Percentiles rank a stretch among this genome's conserved stretches.
phyloP scores from a whole-genome alignment of 495 filamentous ascomycete genomes.

The Apodospora peruviana region DNA sequence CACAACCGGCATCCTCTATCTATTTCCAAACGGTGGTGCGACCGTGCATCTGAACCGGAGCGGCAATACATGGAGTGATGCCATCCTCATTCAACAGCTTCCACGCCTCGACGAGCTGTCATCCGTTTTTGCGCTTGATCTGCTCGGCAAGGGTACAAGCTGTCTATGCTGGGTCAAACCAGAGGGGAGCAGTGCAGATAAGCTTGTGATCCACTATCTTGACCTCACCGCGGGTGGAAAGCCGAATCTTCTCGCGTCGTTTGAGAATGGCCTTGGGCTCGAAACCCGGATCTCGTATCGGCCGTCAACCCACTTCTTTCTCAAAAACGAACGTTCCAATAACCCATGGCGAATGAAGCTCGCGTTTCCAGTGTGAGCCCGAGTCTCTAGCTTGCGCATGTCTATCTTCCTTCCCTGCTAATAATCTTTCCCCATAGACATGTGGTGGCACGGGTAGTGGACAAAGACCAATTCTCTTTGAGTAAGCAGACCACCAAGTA shows the following conservation, averaged over 20 bases:
- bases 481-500: slow-evolving; percentile 14
- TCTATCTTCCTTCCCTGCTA: too few species aligned
- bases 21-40: slow-evolving; percentile 8
- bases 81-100: too few species aligned
- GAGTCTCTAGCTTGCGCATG: slow-evolving; percentile 10
- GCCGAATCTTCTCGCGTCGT: slow-evolving; percentile 1
- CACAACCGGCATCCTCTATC: slow-evolving; percentile 29
- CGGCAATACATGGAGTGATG: slow-evolving; percentile 26
- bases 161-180: slow-evolving; percentile 21
- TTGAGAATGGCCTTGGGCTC: not conserved
- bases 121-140: too few species aligned
- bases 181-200: not conserved
- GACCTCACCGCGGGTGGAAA: slow-evolving; percentile 10
- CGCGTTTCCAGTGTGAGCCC: slow-evolving; percentile 30
- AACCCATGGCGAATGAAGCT: slow-evolving; percentile 25
- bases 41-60: slow-evolving; percentile 13
- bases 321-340: slow-evolving; percentile 17
- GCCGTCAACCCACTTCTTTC: slow-evolving; percentile 26
- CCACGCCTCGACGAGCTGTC: too few species aligned
- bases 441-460: slow-evolving; percentile 18
- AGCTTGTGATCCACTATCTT: slow-evolving; percentile 13
- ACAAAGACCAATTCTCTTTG: too few species aligned
- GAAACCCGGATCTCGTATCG: slow-evolving; percentile 10
- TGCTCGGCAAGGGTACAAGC: slow-evolving; percentile 26
- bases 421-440: too few species aligned